A percentile compares a stretch with the other conserved stretches of the same genome.
phyloP scores from a whole-genome alignment of 306 rosid genomes.

The Hippophae gyantsensis region DNA sequence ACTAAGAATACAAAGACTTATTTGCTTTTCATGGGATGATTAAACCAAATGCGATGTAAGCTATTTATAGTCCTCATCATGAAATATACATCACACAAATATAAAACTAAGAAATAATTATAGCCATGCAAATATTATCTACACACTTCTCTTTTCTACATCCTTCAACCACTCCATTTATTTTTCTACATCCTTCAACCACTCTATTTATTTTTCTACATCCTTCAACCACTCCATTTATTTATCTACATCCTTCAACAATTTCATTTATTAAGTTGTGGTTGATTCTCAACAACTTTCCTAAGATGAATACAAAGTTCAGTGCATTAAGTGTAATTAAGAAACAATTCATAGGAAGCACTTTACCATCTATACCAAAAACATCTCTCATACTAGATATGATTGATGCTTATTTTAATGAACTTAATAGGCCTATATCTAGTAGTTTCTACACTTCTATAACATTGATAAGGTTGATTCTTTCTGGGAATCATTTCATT shows the following conservation, averaged over 20 bases:
- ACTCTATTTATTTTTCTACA: constrained; percentile 35
- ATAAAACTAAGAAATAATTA: too few species aligned
- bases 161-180: too few species aligned
- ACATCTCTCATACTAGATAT: constrained; percentile 41
- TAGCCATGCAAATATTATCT: too few species aligned
- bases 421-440: constrained; percentile 65
- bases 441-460: constrained; percentile 51
- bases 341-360: constrained; percentile 45
- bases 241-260: constrained; percentile 65
- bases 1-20: too few species aligned
- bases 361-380: constrained; percentile 54
- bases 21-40: too few species aligned
- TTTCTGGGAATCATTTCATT: constrained; percentile 63
- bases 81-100: too few species aligned
- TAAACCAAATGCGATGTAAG: too few species aligned
- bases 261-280: constrained; percentile 69
- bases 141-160: too few species aligned
- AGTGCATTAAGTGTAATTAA: constrained; percentile 31
- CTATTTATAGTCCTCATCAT: too few species aligned
- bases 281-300: constrained; percentile 56
- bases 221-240: constrained; percentile 51
- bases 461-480: constrained; percentile 59
- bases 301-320: constrained; percentile 33
- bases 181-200: too few species aligned
- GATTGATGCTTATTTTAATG: constrained; percentile 72